A percentile compares a stretch with the other conserved stretches of the same genome.
Evolutionary conservation across 2,329 filamentous ascomycete genomes (phyloP).

Genomic region (Fusarium sulawesiense): DNA sequence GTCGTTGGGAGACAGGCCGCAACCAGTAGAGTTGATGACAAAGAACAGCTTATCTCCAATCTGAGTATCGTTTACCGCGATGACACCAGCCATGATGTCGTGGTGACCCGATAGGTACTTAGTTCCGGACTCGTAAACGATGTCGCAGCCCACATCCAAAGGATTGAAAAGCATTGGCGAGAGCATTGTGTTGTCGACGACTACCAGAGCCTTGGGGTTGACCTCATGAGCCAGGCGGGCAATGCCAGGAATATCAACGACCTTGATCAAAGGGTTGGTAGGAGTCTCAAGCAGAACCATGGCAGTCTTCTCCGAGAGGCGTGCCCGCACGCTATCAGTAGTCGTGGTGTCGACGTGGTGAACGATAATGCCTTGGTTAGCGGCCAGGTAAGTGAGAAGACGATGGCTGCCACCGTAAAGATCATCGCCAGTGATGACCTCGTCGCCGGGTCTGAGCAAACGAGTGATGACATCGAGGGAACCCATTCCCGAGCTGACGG

Average conservation of each 20-base stretch:
- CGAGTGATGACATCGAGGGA: constrained; percentile 96
- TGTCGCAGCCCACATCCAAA: constrained; percentile 91
- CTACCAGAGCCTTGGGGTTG: constrained; percentile 83
- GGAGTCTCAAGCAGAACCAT: constrained; percentile 98
- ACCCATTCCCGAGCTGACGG: constrained; percentile 97
- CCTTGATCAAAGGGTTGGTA: constrained; percentile 98
- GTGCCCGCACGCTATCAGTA: constrained; percentile 74
- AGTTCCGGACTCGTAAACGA: constrained; percentile 97
- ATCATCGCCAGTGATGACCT: constrained; percentile 97
- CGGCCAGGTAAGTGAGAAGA: constrained; percentile 89
- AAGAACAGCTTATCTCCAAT: constrained; percentile 94
- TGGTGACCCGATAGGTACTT: constrained; percentile 99
- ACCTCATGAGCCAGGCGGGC: constrained; percentile 79
- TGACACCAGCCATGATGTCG: constrained; percentile 98
- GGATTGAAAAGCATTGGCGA: constrained; percentile 95
- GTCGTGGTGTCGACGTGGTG: constrained; percentile 96
- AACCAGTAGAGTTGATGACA: constrained; percentile 96
- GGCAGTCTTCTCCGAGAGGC: constrained; percentile 82
- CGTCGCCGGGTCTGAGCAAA: constrained; percentile 89
- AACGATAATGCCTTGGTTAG: constrained; percentile 90
- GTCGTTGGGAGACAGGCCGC: constrained; percentile 93
- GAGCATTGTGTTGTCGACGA: constrained; percentile 99
- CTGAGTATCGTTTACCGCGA: constrained; percentile 85
- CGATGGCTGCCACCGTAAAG: constrained; percentile 96
- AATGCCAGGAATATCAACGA: constrained; percentile 89